Conservation (phyloP, 805 yeast species). For the Teunomyces tritomae region DNA sequence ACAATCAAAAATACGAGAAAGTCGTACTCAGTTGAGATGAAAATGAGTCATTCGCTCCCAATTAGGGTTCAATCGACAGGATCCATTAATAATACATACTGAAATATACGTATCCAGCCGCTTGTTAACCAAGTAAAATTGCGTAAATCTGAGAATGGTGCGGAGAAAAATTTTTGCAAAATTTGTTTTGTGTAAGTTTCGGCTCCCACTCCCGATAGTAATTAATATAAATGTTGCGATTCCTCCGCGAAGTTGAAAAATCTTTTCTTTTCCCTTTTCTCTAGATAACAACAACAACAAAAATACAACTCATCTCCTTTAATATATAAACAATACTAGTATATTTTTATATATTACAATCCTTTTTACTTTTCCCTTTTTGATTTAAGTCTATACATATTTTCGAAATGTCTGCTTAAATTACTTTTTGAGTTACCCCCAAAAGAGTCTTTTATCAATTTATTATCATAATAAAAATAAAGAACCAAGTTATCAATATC, state of each 20-base stretch:
- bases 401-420: slow-evolving; percentile 37
- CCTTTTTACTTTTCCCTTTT: slow-evolving; percentile 2
- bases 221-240: slow-evolving; percentile 9
- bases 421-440: slow-evolving; percentile 13
- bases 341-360: slow-evolving; percentile 2
- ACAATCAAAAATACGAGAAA: too few species aligned
- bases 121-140: neutral
- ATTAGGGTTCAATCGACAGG: neutral
- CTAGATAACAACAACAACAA: slow-evolving; percentile 8
- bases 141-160: neutral
- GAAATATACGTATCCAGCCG: slow-evolving; percentile 2
- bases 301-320: neutral
- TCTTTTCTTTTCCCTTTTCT: slow-evolving; percentile 6
- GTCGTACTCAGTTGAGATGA: too few species aligned
- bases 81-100: neutral
- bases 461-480: slow-evolving; percentile 13
- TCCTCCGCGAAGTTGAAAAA: neutral
- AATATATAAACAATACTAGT: neutral
- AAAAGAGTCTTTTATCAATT: slow-evolving; percentile 19
- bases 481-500: slow-evolving; percentile 9
- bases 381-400: slow-evolving; percentile 4
- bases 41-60: neutral
- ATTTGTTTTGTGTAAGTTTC: neutral
- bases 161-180: slow-evolving; percentile 6
- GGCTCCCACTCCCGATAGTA: neutral